Conservation (phyloP, 768 basidiomycete genomes). For the Galerina marginata region DNA sequence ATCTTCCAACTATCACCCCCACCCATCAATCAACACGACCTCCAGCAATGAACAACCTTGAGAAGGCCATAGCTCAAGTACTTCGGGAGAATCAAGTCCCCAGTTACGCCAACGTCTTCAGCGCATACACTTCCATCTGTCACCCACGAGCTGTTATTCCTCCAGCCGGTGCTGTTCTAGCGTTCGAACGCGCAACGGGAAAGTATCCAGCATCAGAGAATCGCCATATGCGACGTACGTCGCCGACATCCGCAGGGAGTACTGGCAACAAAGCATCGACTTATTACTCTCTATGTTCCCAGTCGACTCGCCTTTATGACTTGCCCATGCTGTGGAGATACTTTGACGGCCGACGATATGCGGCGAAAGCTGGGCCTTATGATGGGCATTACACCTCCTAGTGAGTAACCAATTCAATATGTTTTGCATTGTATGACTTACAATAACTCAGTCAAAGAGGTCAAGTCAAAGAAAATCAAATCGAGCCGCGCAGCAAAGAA, state of each 20-base stretch:
- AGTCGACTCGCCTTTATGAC: too few species aligned
- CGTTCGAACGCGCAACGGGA: conserved; percentile 2
- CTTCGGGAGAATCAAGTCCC: conserved; percentile 24
- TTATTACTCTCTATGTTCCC: not conserved
- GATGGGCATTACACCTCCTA: too few species aligned
- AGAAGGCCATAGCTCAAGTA: conserved; percentile 25
- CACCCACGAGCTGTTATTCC: not conserved
- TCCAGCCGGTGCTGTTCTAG: not conserved
- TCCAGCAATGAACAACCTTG: conserved; percentile 20
- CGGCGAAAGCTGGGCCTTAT: too few species aligned
- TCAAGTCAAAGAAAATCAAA: too few species aligned
- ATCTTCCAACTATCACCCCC: too few species aligned
- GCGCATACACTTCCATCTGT: conserved; percentile 16
- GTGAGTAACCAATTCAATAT: too few species aligned
- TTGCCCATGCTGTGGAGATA: too few species aligned
- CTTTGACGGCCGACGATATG: too few species aligned
- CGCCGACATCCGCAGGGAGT: not conserved
- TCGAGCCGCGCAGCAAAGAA: too few species aligned
- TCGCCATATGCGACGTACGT: not conserved
- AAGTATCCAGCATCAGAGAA: conserved; percentile 1
- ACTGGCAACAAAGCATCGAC: not conserved
- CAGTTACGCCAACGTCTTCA: conserved; percentile 21
- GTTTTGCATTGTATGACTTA: too few species aligned
- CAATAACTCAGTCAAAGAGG: too few species aligned
- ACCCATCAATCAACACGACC: too few species aligned